Evolutionary conservation across 176 grass and related monocot species (phyloP).

Genomic region (Phoenix roebelenii): DNA sequence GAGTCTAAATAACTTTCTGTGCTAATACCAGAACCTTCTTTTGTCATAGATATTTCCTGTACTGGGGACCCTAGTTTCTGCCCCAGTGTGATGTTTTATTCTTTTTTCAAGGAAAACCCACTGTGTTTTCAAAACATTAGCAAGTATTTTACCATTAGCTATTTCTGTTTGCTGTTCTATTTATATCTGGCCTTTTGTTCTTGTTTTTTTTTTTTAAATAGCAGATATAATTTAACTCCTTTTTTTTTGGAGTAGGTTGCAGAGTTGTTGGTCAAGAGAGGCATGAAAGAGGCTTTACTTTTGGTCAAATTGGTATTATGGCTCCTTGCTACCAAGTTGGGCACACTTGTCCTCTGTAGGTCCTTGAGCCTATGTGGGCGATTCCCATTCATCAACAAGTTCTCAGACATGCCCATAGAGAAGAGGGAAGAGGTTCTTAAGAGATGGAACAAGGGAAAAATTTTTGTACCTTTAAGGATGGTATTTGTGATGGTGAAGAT

Average conservation of each 20-base stretch:
- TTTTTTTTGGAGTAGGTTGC: constrained; percentile 32
- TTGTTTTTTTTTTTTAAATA: background rate
- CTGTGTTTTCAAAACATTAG: too few relatives aligned
- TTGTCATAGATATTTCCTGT: too few relatives aligned
- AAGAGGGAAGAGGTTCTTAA: constrained; percentile 36
- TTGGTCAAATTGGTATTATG: constrained; percentile 60
- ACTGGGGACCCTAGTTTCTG: too few relatives aligned
- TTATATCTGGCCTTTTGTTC: too few relatives aligned
- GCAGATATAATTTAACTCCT: background rate
- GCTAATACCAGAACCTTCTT: too few relatives aligned
- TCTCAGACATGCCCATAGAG: constrained; percentile 43
- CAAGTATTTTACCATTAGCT: too few relatives aligned
- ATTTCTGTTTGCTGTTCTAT: too few relatives aligned
- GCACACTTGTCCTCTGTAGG: constrained; percentile 64
- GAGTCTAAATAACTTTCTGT: too few relatives aligned
- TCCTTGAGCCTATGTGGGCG: constrained; percentile 27
- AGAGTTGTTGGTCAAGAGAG: constrained; percentile 44
- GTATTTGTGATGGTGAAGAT: constrained; percentile 60
- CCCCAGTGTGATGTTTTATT: too few relatives aligned
- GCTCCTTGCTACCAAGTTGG: constrained; percentile 55
- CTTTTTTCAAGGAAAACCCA: too few relatives aligned
- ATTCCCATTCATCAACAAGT: constrained; percentile 52
- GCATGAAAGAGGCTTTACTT: constrained; percentile 35
- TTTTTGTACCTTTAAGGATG: constrained; percentile 48
- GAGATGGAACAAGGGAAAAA: constrained; percentile 51